These are phyloP conservation scores for Candida pseudoviswanathii DNA, from an alignment of 1,139 yeast genomes.

Conservation along the genomic window DNA sequence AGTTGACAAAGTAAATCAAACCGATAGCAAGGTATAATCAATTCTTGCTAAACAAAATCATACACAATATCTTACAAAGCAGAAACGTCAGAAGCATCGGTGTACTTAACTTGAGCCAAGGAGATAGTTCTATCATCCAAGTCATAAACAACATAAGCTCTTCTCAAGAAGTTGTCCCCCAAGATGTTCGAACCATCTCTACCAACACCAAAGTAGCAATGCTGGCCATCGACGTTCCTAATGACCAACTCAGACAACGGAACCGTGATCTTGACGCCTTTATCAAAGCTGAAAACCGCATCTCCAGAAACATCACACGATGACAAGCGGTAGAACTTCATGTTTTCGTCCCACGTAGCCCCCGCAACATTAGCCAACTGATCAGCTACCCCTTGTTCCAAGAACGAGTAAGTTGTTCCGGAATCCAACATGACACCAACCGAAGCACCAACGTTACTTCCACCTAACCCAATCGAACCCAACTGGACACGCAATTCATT, in stretches of 20 bases:
- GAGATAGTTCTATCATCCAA: slow-evolving; percentile 27
- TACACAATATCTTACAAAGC: not conserved
- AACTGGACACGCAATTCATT: too few relatives aligned
- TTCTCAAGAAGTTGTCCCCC: slow-evolving; percentile 36
- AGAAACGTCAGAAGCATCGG: slow-evolving; percentile 11
- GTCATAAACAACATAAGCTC: slow-evolving; percentile 31
- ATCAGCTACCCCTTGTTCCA: slow-evolving; percentile 17
- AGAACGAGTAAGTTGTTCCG: not conserved
- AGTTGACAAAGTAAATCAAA: too few relatives aligned
- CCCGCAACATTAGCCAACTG: slow-evolving; percentile 19
- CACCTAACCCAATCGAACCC: too few relatives aligned
- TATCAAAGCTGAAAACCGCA: slow-evolving; percentile 26
- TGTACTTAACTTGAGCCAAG: slow-evolving; percentile 29
- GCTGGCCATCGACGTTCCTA: slow-evolving; percentile 6
- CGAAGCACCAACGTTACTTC: too few relatives aligned
- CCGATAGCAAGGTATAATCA: too few relatives aligned
- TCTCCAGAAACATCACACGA: slow-evolving; percentile 11
- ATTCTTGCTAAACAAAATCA: too few relatives aligned
- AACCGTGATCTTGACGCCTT: slow-evolving; percentile 33
- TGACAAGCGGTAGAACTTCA: slow-evolving; percentile 6
- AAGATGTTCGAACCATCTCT: slow-evolving; percentile 14
- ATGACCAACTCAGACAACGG: slow-evolving; percentile 25
- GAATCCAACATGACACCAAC: too few relatives aligned
- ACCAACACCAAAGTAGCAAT: slow-evolving; percentile 13
- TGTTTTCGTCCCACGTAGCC: slow-evolving; percentile 20